phyloP scores from a whole-genome alignment of 2,329 filamentous ascomycete genomes.

The Endothia cerciana region DNA sequence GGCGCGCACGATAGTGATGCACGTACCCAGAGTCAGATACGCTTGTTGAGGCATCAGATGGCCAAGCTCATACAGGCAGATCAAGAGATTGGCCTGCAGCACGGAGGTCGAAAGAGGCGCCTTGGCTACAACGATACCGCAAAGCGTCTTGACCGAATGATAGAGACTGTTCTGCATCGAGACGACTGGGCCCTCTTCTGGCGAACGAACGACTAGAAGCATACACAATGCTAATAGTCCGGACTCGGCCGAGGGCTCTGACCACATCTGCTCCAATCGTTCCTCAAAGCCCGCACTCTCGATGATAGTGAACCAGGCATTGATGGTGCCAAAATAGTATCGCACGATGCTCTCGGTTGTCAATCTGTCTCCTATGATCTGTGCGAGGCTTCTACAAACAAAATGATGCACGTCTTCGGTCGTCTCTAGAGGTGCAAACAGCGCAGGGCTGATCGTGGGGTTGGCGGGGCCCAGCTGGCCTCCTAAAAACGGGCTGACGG shows the following conservation, averaged over 20 bases:
- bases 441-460: slow-evolving; percentile 31
- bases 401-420: slow-evolving; percentile 36
- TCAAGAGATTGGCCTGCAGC: slow-evolving; percentile 36
- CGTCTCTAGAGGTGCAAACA: slow-evolving; percentile 34
- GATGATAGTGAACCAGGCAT: slow-evolving; percentile 38
- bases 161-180: slow-evolving; percentile 35
- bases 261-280: slow-evolving; percentile 34
- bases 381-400: slow-evolving; percentile 34
- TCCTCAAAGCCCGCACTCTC: slow-evolving; percentile 33
- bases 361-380: slow-evolving; percentile 33
- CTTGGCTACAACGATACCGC: slow-evolving; percentile 35
- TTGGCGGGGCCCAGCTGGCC: slow-evolving; percentile 27
- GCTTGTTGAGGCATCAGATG: slow-evolving; percentile 38
- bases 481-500: slow-evolving; percentile 30
- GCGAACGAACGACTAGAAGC: slow-evolving; percentile 34
- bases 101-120: slow-evolving; percentile 33
- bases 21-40: slow-evolving; percentile 36
- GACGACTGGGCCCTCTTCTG: slow-evolving; percentile 29
- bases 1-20: slow-evolving; percentile 35
- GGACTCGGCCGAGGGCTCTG: slow-evolving; percentile 35
- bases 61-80: slow-evolving; percentile 37
- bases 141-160: slow-evolving; percentile 34
- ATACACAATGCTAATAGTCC: slow-evolving; percentile 36
- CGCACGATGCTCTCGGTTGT: slow-evolving; percentile 33
- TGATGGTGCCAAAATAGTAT: slow-evolving; percentile 35